Conservation (phyloP, 495 filamentous ascomycete species). For the Usnea hakonensis region DNA sequence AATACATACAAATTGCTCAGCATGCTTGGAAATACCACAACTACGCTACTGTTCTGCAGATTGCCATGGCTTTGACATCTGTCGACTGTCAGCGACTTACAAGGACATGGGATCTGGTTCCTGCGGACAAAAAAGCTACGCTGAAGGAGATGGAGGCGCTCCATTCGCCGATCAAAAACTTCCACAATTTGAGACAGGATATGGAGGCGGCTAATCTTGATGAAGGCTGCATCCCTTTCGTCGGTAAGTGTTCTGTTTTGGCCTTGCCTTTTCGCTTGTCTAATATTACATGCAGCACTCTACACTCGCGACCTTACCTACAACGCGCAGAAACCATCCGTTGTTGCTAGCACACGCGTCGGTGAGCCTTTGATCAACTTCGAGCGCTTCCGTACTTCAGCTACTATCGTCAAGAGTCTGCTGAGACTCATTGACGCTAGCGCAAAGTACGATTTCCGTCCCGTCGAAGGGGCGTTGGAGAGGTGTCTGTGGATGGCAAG, state of each 20-base stretch:
- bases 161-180: conserved; percentile 83
- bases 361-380: conserved; percentile 84
- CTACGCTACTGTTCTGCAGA: conserved; percentile 92
- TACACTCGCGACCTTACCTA: conserved; percentile 97
- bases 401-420: conserved; percentile 87
- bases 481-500: conserved; percentile 93
- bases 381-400: conserved; percentile 83
- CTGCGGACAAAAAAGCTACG: conserved; percentile 57
- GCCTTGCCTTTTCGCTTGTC: conserved; percentile 1
- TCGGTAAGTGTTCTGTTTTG: conserved; percentile 49
- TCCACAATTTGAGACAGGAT: conserved; percentile 77
- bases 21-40: conserved; percentile 83
- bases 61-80: conserved; percentile 82
- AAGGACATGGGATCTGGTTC: conserved; percentile 75
- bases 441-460: conserved; percentile 74
- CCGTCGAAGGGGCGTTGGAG: conserved; percentile 79
- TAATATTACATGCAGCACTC: conserved; percentile 39
- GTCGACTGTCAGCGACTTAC: conserved; percentile 69
- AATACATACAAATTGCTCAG: conserved; percentile 85
- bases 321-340: conserved; percentile 79
- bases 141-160: conserved; percentile 76
- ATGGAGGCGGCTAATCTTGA: conserved; percentile 77
- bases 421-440: conserved; percentile 88
- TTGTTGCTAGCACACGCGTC: conserved; percentile 50
- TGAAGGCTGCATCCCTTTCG: conserved; percentile 91